Percentiles rank a stretch among this genome's conserved stretches.
Conservation (phyloP, 371 early-diverging fungal genomes). For the Zychaea mexicana region DNA sequence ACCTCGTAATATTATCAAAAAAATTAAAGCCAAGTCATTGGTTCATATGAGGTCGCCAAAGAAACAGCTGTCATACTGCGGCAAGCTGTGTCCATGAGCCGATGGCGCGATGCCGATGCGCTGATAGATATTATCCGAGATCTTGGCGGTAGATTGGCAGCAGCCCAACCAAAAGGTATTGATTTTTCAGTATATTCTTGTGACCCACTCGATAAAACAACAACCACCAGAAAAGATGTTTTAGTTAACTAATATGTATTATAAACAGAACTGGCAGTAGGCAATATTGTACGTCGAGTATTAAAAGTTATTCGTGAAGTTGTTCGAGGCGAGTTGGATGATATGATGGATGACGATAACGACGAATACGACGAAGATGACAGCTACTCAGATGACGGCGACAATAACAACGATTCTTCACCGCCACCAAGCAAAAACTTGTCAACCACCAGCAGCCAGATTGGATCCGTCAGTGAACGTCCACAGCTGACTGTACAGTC, state of each 20-base stretch:
- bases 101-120: conserved; percentile 69
- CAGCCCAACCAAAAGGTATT: conserved; percentile 90
- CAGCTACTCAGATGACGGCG: conserved; percentile 19
- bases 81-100: conserved; percentile 74
- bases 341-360: conserved; percentile 21
- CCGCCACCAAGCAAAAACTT: conserved; percentile 9
- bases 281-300: conserved; percentile 85
- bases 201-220: background rate
- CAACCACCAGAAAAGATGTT: background rate
- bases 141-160: conserved; percentile 67
- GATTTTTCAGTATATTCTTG: no score
- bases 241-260: background rate
- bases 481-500: conserved; percentile 37
- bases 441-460: conserved; percentile 27
- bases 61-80: conserved; percentile 82
- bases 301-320: conserved; percentile 83
- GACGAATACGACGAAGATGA: conserved; percentile 7
- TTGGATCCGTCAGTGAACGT: conserved; percentile 21
- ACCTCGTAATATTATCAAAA: background rate
- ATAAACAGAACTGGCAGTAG: conserved; percentile 78
- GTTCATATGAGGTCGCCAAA: conserved; percentile 75
- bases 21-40: conserved; percentile 68
- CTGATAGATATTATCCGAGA: conserved; percentile 67
- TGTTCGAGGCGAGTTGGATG: conserved; percentile 49
- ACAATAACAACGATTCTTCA: conserved; percentile 24